Evolutionary conservation across 1,284 basidiomycete genomes (phyloP).

Genomic region (Trichosporon sp.): DNA sequence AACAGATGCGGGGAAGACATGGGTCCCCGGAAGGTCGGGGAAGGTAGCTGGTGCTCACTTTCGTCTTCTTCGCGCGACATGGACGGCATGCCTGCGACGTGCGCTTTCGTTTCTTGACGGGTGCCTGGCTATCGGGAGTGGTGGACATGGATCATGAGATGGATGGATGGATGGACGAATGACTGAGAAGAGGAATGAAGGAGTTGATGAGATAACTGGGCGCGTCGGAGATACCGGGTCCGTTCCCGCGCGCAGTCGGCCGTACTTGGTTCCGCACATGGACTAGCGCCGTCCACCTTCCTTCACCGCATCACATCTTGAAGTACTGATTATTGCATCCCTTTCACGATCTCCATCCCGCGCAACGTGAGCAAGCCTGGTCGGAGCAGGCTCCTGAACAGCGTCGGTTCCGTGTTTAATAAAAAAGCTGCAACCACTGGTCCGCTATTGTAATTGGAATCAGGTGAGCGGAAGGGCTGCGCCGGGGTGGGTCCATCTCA

Average conservation of each 20-base stretch:
- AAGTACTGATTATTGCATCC: too few relatives aligned
- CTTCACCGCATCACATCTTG: too few relatives aligned
- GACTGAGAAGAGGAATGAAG: neutral
- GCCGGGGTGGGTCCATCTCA: too few relatives aligned
- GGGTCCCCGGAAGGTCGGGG: too few relatives aligned
- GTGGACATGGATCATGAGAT: neutral
- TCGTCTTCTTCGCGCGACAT: constrained; percentile 32
- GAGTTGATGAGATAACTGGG: neutral
- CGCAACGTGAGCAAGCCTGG: too few relatives aligned
- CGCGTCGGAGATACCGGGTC: neutral
- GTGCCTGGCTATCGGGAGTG: neutral
- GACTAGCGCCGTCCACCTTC: neutral
- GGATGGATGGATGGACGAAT: neutral
- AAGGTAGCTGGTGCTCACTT: constrained; percentile 20
- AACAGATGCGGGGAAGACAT: neutral
- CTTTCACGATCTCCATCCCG: too few relatives aligned
- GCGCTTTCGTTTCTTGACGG: constrained; percentile 29
- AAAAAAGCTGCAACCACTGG: too few relatives aligned
- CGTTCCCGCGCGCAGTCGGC: neutral
- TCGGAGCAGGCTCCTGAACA: too few relatives aligned
- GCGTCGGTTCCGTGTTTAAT: too few relatives aligned
- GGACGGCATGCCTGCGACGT: constrained; percentile 33
- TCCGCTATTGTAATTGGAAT: too few relatives aligned
- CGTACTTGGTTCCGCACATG: neutral
- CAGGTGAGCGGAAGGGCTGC: too few relatives aligned